These are phyloP conservation scores for Pelargonium nanum DNA, from an alignment of 345 rosid genomes.

Conservation along the genomic window DNA sequence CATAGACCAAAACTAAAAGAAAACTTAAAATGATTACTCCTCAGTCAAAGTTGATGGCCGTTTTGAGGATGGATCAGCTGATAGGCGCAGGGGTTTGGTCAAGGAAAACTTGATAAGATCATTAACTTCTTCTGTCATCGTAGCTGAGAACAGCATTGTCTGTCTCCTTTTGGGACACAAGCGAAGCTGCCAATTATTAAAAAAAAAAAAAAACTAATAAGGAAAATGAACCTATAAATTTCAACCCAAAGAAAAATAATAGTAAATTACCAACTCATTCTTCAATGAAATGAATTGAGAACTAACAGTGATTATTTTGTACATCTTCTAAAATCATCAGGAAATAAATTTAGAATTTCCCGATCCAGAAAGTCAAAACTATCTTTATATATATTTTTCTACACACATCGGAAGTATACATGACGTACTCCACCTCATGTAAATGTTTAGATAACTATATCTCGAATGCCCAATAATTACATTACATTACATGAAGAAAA, in stretches of 20 bases:
- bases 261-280: neutral
- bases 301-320: no score
- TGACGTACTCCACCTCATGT: neutral
- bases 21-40: constrained; percentile 41
- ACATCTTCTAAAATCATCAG: neutral
- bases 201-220: constrained; percentile 9
- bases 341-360: neutral
- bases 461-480: neutral
- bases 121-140: constrained; percentile 93
- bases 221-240: neutral
- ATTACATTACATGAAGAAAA: neutral
- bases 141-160: constrained; percentile 93
- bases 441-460: neutral
- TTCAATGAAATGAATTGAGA: neutral
- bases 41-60: constrained; percentile 81
- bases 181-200: constrained; percentile 41
- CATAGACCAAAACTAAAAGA: constrained; percentile 2
- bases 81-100: constrained; percentile 86
- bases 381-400: no score
- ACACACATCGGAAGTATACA: neutral
- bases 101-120: constrained; percentile 84
- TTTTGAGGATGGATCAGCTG: constrained; percentile 92
- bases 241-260: no score
- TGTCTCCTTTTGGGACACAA: constrained; percentile 91
- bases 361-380: neutral